Evolutionary conservation across 2,329 filamentous ascomycete genomes (phyloP), one percentile per base, ranked within the genome.

Genomic region (Xylaria sp.): DNA sequence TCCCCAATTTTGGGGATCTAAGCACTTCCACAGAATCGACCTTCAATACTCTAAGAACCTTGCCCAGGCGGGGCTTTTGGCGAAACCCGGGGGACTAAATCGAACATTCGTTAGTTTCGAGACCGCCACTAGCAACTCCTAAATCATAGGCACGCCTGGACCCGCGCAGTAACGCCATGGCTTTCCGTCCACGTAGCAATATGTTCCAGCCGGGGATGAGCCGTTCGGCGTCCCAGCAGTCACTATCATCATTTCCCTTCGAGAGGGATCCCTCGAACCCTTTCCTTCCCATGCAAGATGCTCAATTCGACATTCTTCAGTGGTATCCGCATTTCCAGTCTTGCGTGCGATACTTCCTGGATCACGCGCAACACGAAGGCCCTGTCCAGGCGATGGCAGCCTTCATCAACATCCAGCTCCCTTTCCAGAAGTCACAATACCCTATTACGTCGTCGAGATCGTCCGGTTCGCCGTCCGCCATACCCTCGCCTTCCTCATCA

Each of bases 321-420:
- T 98, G 96, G 96, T 92, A 97, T 78, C 92, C 93, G 10, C 91
- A 92, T 66, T 97, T 96, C 78, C 91, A 96, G 79, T 94, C 89
- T 71, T 99, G 96, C 80, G 89, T 95, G 72, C 88, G 89, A 64
- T 97, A 95, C 82, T 99, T 98, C 77, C 84, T 98, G 75, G 93
- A 97, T 74, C 90, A 95, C 76, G 93, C 94, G 6, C 95, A 98
- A 78, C 90, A 97, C 78, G 91, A 89, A 70, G 87, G 85, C 20
- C 87, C 90, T 10, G 93, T 97, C 15, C 94, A 97, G 80, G 93
- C 94, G 9, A 87, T 97, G 54, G 94, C 94, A 22, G 91, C 94
- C 6, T 94, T 96, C 78, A 84, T 97, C 81, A 98, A 98, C 79
- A 97, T 98, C 77, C 89, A 89, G 69, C 86, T 98, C 0, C 96